Conservation (phyloP, 2,329 filamentous ascomycete genomes). For the Epichloe bromicola region DNA sequence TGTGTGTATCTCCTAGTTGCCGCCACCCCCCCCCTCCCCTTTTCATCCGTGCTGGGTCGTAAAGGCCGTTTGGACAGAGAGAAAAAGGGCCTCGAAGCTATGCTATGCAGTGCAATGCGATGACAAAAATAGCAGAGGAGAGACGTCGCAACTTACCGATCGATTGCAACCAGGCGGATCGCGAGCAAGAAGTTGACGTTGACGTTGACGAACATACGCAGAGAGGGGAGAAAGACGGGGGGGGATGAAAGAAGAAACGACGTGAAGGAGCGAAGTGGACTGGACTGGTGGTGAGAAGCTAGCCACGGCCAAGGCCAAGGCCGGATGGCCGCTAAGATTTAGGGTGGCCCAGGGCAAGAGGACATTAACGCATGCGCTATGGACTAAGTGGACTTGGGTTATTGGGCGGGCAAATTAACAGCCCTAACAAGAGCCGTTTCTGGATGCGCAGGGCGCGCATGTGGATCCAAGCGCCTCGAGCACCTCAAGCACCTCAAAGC, state of each 20-base stretch:
- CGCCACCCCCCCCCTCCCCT: background rate
- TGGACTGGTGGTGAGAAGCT: background rate
- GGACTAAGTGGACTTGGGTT: no score
- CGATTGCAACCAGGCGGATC: background rate
- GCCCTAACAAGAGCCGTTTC: background rate
- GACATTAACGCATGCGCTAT: no score
- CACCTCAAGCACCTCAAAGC: no score
- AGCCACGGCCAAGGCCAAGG: no score
- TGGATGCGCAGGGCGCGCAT: background rate
- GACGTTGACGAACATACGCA: background rate
- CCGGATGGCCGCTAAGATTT: no score
- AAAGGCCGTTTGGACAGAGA: background rate
- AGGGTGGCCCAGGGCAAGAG: no score
- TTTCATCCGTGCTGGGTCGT: background rate
- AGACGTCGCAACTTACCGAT: conserved; percentile 2
- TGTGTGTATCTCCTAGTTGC: background rate
- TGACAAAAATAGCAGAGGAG: background rate
- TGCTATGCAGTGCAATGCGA: background rate
- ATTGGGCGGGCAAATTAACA: no score
- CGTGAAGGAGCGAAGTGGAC: background rate
- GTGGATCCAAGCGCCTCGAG: background rate
- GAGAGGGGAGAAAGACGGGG: background rate
- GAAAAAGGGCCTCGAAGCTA: background rate
- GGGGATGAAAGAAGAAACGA: background rate
- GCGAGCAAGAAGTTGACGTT: conserved; percentile 1